Evolutionary conservation across 176 grass and related monocot genomes (phyloP), one percentile per base, ranked within the genome.

Genomic region (Lolium rigidum): DNA sequence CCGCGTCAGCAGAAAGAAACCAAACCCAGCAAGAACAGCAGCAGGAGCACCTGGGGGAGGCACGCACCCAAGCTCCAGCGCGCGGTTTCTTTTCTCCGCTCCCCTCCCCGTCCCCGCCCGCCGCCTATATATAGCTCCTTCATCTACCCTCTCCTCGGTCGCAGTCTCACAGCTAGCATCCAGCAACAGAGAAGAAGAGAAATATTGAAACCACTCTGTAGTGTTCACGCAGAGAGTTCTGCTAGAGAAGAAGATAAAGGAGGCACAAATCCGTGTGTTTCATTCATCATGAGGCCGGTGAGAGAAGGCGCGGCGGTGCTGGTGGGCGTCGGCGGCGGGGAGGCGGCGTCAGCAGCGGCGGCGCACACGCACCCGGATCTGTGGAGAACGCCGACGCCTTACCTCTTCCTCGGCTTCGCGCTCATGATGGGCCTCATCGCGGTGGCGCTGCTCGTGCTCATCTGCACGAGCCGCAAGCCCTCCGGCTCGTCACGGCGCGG

Each of bases 311-410:
- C 26, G 4, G n/a, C 16, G 14, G 38, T 46, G 2, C 31, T 35
- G 31, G 2, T 35, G 3, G 4, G 51, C 14, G 48, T 62, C 39
- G 37, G 28, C 60, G 18, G 3, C 6, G 11, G 2, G 31, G 31
- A 35, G 31, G 38, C 44, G 4, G 51, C 14, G 48, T 62, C 39
- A 24, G 28, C 60, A 24, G 3, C 6, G 8, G 2, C 10, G 4
- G 63, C 28, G 8, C 79, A 41, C 20, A 43, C 14, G 39, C 50
- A 51, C 12, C 50, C 50, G 13, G 12, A 16, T 43, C 16, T 56
- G 41, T 43, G 41, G 41, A 43, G 41, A 6, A 90, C 88, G 71
- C 88, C 88, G 9, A 90, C 83, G 52, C 88, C 79, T 43, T 90
- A 86, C 88, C 63, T 90, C 14, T 86, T 86, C 71, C 11, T 86